Evolutionary conservation across 2,329 filamentous ascomycete species (phyloP), one percentile per base, ranked within the genome.

Genomic region (Torrubiella hemipterigena): DNA sequence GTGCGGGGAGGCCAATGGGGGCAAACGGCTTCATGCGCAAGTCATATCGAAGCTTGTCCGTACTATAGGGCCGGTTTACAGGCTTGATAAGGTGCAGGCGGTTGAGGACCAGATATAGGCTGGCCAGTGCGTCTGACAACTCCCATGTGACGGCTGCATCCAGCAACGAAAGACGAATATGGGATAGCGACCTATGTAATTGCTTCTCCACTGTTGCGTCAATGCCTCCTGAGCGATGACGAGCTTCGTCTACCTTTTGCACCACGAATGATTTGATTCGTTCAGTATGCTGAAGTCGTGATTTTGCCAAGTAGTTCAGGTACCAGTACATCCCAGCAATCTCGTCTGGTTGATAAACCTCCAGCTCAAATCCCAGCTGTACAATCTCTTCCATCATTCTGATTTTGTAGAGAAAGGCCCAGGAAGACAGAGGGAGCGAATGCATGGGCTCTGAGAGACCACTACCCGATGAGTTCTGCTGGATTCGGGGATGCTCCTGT

Each of bases 361-460:
- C 79, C 10, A 95, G 76, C 55, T 98, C 91, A 52, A 98, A 96
- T 10, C 93, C 91, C 19, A 95, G 73, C 48, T 95, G 82, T 12
- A 95, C 68, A 27, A 93, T 79, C 64, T 77, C 81, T 49, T 89
- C 80, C 68, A 95, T 84, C 46, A 89, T 74, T 18, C 72, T 73
- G n/a, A 95, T 67, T 54, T 95, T 96, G 55, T 93, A 83, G 37
- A 87, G 71, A 45, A 89, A 93, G 0, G 78, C 73, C 91, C 91
- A 98, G 4, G 81, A 86, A 2, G 82, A 85, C 1, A 96, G 65
- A 0, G 85, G 77, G 31, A 82, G 79, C 0, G 77, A 67, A 48
- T 73, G 78, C 1, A 73, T 60, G 27, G 77, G 69, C 3, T 58
- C 59, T 30, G 61, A 63, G 1, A 56, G 49, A 37, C 46, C 19